phyloP scores from a whole-genome alignment of 2,329 filamentous ascomycete species.

The Phialocephala sp. region DNA sequence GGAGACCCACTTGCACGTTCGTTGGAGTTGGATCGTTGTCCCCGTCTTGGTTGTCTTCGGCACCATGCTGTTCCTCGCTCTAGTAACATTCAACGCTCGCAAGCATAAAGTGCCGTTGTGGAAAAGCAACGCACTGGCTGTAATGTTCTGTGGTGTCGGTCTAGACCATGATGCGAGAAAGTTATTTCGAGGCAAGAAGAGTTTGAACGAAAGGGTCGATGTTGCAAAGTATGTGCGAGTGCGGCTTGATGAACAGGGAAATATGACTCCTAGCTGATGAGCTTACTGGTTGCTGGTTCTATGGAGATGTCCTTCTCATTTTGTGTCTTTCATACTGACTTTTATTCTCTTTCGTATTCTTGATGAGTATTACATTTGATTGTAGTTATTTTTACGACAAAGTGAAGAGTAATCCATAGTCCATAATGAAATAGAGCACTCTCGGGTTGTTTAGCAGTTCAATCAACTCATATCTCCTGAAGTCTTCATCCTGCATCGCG shows the following conservation, averaged over 20 bases:
- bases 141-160: conserved; percentile 43
- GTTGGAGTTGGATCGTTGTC: conserved; percentile 46
- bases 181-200: background rate
- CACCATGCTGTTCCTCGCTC: conserved; percentile 42
- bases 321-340: background rate
- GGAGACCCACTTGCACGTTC: conserved; percentile 45
- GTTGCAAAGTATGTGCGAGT: conserved; percentile 1
- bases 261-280: background rate
- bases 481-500: too few species aligned
- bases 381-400: background rate
- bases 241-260: background rate
- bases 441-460: too few species aligned
- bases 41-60: conserved; percentile 43
- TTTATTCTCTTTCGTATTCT: conserved; percentile 3
- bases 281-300: background rate
- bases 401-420: background rate
- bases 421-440: background rate
- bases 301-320: background rate
- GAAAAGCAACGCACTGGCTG: conserved; percentile 46
- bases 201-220: background rate
- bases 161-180: conserved; percentile 38
- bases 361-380: conserved; percentile 3
- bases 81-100: conserved; percentile 38
- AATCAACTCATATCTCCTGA: too few species aligned
- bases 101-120: conserved; percentile 40